Evolutionary conservation across 805 yeast species (phyloP), one percentile per base, ranked within the genome.

Genomic region (Yarrowia sp.): DNA sequence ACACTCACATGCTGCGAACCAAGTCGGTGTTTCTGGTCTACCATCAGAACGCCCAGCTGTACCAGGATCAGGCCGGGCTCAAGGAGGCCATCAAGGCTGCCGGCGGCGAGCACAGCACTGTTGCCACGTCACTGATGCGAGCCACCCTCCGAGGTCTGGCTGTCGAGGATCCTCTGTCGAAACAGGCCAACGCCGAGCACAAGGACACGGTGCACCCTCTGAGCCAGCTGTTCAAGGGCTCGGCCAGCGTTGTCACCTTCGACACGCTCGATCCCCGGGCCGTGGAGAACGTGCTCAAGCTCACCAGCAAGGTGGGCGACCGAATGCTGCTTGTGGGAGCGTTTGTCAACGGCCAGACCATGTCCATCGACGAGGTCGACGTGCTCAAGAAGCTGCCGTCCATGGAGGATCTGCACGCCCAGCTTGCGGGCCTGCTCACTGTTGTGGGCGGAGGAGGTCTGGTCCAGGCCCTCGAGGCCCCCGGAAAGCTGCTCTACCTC

Each of bases 381-480:
- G 73, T 81, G 70, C 90, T 91, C 81, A 90, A 91, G 80, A 86
- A 84, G 43, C 83, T 95, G 74, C 95, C 97, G 50, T 78, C 87
- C 5, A 81, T 87, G 74, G 86, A 84, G 52, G 87, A 87, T 72
- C 80, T 94, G 72, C 95, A 91, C 68, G 86, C 90, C 10, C 90
- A 93, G 82, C 84, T 95, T 72, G 88, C 89, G 13, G 97, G 97
- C 12, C 81, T 91, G 68, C 85, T 94, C 74, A 87, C 93, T n/a
- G 79, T 89, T 68, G 82, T 91, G 71, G 91, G 97, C 68, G 98
- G 98, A 74, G 93, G 91, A 53, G 96, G 96, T 12, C 83, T 94
- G 75, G 96, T 90, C 13, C 85, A 85, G 79, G 91, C 97, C 17
- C 83, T 94, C 75, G 88, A 89, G 78, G 76, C 89, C 19, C 81